phyloP scores from a whole-genome alignment of 78 protist species.

The Chrysochromulina tobinii region DNA sequence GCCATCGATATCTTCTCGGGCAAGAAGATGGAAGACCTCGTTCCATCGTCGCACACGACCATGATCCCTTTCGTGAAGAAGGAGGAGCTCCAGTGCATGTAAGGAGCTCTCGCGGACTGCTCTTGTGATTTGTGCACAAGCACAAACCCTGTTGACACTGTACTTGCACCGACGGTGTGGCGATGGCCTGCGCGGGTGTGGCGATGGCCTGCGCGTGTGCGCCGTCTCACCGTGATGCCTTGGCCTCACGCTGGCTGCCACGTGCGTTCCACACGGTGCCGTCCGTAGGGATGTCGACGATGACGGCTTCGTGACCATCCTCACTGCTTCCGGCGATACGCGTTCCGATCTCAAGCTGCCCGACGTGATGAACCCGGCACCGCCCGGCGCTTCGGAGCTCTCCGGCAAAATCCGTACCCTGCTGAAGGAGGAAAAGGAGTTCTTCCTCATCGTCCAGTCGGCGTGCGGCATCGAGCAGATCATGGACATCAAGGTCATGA shows the following conservation, averaged over 20 bases:
- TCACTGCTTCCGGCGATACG: conserved; percentile 58
- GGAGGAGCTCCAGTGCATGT: conserved; percentile 72
- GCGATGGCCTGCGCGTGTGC: too few relatives aligned
- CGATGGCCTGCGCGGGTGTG: too few relatives aligned
- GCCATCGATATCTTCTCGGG: conserved; percentile 97
- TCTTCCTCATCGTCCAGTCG: not conserved
- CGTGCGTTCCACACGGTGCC: too few relatives aligned
- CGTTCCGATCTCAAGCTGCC: conserved; percentile 73
- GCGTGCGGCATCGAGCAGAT: conserved; percentile 16
- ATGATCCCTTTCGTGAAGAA: conserved; percentile 87
- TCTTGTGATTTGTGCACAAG: too few relatives aligned
- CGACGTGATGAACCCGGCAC: not conserved
- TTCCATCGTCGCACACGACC: conserved; percentile 95
- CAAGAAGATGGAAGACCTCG: conserved; percentile 85
- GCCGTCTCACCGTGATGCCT: too few relatives aligned
- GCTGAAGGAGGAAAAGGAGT: not conserved
- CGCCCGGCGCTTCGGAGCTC: not conserved
- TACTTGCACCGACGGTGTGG: too few relatives aligned
- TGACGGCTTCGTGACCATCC: conserved; percentile 69
- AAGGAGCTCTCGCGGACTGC: too few relatives aligned
- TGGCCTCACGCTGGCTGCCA: too few relatives aligned
- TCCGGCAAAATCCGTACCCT: not conserved
- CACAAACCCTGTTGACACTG: too few relatives aligned
- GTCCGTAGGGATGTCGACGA: conserved; percentile 51
- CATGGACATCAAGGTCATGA: conserved; percentile 20